Conservation (phyloP, 2,329 filamentous ascomycete genomes). For the Fusarium robinianum region DNA sequence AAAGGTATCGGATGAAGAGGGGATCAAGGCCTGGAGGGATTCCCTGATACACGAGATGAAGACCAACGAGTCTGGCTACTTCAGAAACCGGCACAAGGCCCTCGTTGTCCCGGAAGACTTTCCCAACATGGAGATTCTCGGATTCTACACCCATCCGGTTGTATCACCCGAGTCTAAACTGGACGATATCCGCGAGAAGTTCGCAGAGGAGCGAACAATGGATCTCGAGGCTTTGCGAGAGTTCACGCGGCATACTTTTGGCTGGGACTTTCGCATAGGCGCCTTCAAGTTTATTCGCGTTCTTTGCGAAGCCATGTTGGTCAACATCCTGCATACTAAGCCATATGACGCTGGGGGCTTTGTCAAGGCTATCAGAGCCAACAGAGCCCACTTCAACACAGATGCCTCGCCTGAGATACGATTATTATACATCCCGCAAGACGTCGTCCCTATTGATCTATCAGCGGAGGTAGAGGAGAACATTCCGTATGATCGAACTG, state of each 20-base stretch:
- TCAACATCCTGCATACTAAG: slow-evolving; percentile 54
- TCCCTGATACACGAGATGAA: slow-evolving; percentile 74
- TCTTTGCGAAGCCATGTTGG: slow-evolving; percentile 75
- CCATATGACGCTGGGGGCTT: slow-evolving; percentile 49
- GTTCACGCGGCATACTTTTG: slow-evolving; percentile 80
- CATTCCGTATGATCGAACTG: slow-evolving; percentile 54
- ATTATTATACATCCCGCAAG: slow-evolving; percentile 74
- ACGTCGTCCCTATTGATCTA: slow-evolving; percentile 78
- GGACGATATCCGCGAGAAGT: slow-evolving; percentile 32
- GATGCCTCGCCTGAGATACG: slow-evolving; percentile 79
- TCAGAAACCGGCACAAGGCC: slow-evolving; percentile 74
- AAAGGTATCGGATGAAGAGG: slow-evolving; percentile 60
- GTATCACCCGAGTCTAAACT: slow-evolving; percentile 68
- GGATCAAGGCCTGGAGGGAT: slow-evolving; percentile 71
- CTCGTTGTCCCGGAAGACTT: slow-evolving; percentile 80
- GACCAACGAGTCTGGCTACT: slow-evolving; percentile 83
- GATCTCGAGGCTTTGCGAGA: slow-evolving; percentile 62
- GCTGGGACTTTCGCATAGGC: slow-evolving; percentile 79
- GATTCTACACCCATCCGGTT: slow-evolving; percentile 86
- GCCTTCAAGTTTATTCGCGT: slow-evolving; percentile 84
- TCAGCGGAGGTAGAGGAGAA: slow-evolving; percentile 70
- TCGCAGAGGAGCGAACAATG: slow-evolving; percentile 32
- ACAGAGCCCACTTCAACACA: slow-evolving; percentile 71
- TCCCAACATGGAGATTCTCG: slow-evolving; percentile 75
- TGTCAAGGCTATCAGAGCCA: slow-evolving; percentile 69